Conservation (phyloP, 208 protist genomes). For the Trichomonas vaginalis region DNA sequence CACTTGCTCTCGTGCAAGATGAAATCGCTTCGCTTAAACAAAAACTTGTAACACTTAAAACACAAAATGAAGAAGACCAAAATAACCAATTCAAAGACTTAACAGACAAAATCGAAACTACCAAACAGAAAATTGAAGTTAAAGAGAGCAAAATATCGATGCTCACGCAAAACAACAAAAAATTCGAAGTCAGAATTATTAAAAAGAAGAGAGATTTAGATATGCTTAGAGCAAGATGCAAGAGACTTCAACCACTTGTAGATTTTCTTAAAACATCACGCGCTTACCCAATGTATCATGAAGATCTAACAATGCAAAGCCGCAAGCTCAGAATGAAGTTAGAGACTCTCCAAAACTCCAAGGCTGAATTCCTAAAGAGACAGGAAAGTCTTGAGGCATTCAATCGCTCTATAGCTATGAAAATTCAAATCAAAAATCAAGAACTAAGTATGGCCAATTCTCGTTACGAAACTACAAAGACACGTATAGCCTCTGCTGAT, state of each 20-base stretch:
- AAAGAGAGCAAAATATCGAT: neutral
- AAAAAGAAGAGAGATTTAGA: neutral
- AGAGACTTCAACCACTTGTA: neutral
- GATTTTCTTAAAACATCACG: neutral
- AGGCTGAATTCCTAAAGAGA: neutral
- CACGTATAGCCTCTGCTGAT: neutral
- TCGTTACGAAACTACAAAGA: neutral
- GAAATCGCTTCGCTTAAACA: neutral
- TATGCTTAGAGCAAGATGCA: neutral
- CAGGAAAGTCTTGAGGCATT: neutral
- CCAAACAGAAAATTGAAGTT: neutral
- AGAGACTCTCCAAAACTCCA: neutral
- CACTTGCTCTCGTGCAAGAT: neutral
- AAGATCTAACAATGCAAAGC: neutral
- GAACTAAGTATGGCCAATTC: neutral
- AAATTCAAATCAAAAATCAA: neutral
- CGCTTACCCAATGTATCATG: neutral
- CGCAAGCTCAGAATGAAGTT: neutral
- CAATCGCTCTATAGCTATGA: neutral
- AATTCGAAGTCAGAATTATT: neutral
- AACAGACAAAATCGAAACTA: neutral
- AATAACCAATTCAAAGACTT: neutral
- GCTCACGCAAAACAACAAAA: neutral
- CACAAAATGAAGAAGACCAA: neutral
- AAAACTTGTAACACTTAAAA: neutral